phyloP scores from a whole-genome alignment of 345 rosid species.

The Gynandropsis gynandra region DNA sequence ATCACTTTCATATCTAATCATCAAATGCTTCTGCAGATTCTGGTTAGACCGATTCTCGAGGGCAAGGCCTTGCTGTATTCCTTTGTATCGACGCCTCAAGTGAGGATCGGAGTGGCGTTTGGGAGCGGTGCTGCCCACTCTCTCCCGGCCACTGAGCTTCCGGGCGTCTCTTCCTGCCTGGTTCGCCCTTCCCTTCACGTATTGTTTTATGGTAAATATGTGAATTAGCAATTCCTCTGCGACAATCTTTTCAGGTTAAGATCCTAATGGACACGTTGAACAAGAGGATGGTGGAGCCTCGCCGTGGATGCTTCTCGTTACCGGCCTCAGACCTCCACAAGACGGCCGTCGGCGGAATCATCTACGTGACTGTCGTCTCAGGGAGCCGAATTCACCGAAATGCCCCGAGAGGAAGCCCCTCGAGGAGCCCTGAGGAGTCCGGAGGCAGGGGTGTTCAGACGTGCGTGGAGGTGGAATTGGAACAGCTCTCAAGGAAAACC shows the following conservation, averaged over 20 bases:
- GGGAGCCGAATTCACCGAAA: constrained; percentile 56
- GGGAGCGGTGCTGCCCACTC: constrained; percentile 98
- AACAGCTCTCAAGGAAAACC: constrained; percentile 70
- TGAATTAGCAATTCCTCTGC: too few species aligned
- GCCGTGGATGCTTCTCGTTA: constrained; percentile 65
- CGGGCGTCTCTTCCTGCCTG: constrained; percentile 98
- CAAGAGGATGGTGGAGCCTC: constrained; percentile 95
- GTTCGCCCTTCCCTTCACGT: constrained; percentile 30
- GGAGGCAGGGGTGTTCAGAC: constrained; percentile 57
- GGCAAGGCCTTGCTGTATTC: constrained; percentile 85
- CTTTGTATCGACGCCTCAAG: constrained; percentile 74
- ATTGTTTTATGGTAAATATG: background rate
- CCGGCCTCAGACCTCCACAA: constrained; percentile 74
- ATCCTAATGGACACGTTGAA: constrained; percentile 68
- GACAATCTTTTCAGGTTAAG: constrained; percentile 50
- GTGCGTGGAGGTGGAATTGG: constrained; percentile 92
- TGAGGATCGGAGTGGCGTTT: constrained; percentile 83
- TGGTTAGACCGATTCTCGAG: constrained; percentile 68
- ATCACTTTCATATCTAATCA: background rate
- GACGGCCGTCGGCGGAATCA: constrained; percentile 72
- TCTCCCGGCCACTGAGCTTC: constrained; percentile 87
- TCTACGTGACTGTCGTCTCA: constrained; percentile 68
- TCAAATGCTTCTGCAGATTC: constrained; percentile 78
- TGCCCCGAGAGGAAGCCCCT: constrained; percentile 52
- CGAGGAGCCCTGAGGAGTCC: constrained; percentile 40